Percentiles rank a stretch among this genome's conserved stretches.
These are phyloP conservation scores for Gentiana macrophylla DNA, from an alignment of 257 asterid species.

Conservation along the genomic window DNA sequence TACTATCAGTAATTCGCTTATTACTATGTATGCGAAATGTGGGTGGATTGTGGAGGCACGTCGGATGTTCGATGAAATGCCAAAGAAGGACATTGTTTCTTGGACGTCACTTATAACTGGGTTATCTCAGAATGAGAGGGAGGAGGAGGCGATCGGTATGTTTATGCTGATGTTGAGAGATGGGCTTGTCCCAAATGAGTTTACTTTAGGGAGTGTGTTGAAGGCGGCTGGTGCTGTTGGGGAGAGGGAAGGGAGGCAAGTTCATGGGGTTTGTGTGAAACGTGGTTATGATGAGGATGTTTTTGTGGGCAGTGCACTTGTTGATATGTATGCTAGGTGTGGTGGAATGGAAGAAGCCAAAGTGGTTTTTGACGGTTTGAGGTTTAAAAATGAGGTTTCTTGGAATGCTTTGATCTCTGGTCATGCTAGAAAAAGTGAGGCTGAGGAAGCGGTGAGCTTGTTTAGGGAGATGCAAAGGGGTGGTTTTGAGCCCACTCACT, in stretches of 20 bases:
- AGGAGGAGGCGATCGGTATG: conserved; percentile 30
- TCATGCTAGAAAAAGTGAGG: conserved; percentile 59
- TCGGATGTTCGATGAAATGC: conserved; percentile 56
- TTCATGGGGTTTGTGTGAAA: conserved; percentile 55
- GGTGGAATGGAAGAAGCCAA: conserved; percentile 43
- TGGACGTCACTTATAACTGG: conserved; percentile 69
- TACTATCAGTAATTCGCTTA: conserved; percentile 31
- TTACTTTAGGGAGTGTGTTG: conserved; percentile 65
- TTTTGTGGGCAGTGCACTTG: conserved; percentile 71
- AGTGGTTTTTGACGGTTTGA: conserved; percentile 34
- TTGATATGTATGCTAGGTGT: conserved; percentile 64
- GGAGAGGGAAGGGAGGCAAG: conserved; percentile 41
- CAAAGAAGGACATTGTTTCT: conserved; percentile 60
- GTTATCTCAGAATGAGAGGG: conserved; percentile 45
- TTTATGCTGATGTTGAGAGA: conserved; percentile 39
- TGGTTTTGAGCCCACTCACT: conserved; percentile 56
- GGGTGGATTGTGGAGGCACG: conserved; percentile 13
- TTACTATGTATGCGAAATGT: conserved; percentile 57
- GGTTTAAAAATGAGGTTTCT: conserved; percentile 53
- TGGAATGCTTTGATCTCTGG: conserved; percentile 84
- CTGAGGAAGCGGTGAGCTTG: conserved; percentile 36
- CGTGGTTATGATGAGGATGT: conserved; percentile 44
- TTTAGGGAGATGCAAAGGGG: conserved; percentile 57
- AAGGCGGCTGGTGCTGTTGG: conserved; percentile 48
- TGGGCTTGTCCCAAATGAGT: conserved; percentile 55